phyloP scores from a whole-genome alignment of 2,329 filamentous ascomycete genomes.

The Aspergillus fijiensis region DNA sequence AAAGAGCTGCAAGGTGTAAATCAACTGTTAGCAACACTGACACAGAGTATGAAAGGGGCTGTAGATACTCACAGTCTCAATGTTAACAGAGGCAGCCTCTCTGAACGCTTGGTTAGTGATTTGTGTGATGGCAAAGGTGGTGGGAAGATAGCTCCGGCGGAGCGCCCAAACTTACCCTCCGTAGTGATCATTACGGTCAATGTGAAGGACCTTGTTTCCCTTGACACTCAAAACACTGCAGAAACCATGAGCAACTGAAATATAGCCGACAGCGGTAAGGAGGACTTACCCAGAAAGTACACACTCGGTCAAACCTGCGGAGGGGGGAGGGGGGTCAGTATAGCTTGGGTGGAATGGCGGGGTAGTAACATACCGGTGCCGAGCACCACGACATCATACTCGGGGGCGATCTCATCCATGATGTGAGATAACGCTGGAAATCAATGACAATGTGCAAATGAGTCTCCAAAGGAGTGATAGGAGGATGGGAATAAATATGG shows the following conservation, averaged over 20 bases:
- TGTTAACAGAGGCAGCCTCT: conserved; percentile 94
- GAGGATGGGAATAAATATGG: conserved; percentile 6
- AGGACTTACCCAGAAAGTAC: conserved; percentile 84
- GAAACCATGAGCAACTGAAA: conserved; percentile 13
- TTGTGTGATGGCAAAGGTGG: neutral
- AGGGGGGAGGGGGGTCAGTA: conserved; percentile 28
- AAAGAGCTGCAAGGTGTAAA: conserved; percentile 69
- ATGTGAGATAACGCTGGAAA: conserved; percentile 32
- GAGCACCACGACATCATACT: conserved; percentile 98
- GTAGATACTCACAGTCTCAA: conserved; percentile 70
- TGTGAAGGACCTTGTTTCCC: conserved; percentile 98
- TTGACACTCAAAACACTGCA: conserved; percentile 90
- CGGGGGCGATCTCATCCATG: conserved; percentile 98
- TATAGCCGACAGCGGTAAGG: conserved; percentile 4
- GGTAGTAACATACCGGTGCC: conserved; percentile 72
- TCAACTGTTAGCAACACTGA: conserved; percentile 22
- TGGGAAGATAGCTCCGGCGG: conserved; percentile 15
- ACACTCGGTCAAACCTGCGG: conserved; percentile 89
- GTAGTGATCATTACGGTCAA: conserved; percentile 97
- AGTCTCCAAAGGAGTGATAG: conserved; percentile 15
- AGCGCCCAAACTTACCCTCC: conserved; percentile 70
- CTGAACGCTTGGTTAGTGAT: conserved; percentile 49
- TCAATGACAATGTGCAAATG: conserved; percentile 12
- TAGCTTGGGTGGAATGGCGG: conserved; percentile 34
- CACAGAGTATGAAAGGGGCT: neutral